Percentiles rank a stretch among this genome's conserved stretches.
Evolutionary conservation across 2,329 filamentous ascomycete species (phyloP).

Genomic region (Cadophora gregata): DNA sequence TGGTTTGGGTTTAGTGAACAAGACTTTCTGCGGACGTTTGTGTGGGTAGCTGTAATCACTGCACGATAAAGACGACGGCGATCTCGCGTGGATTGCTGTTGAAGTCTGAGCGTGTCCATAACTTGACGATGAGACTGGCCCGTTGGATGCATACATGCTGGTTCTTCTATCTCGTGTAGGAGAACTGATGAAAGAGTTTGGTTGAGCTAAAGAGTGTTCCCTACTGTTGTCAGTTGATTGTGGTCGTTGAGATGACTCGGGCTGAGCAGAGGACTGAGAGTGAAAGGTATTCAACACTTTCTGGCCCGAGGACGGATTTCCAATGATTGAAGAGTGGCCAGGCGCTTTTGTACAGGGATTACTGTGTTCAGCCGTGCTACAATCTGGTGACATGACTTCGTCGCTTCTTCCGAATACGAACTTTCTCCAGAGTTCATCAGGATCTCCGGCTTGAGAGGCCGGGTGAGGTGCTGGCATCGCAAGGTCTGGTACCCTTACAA

Average conservation of each 20-base stretch:
- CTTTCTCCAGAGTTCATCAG: conserved; percentile 39
- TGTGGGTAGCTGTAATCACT: background rate
- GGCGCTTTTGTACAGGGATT: background rate
- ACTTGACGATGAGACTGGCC: conserved; percentile 3
- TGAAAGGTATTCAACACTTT: background rate
- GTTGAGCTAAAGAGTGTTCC: no score
- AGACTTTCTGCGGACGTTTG: conserved; percentile 19
- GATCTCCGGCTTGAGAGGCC: conserved; percentile 12
- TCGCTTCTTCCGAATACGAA: conserved; percentile 40
- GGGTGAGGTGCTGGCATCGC: background rate
- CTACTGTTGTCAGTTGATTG: background rate
- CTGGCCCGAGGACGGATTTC: conserved; percentile 12
- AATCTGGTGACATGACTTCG: conserved; percentile 14
- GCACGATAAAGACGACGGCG: conserved; percentile 7
- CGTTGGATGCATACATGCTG: conserved; percentile 5
- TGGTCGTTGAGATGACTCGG: background rate
- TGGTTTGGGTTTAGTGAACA: conserved; percentile 32
- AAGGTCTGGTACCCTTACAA: no score
- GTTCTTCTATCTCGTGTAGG: background rate
- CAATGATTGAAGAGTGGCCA: conserved; percentile 4
- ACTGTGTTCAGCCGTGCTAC: background rate
- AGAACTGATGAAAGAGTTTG: background rate
- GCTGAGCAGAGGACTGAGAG: background rate
- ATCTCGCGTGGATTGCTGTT: background rate
- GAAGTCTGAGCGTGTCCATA: background rate